phyloP scores from a whole-genome alignment of 2,329 filamentous ascomycete genomes.

The Trichoderma aggressivum region DNA sequence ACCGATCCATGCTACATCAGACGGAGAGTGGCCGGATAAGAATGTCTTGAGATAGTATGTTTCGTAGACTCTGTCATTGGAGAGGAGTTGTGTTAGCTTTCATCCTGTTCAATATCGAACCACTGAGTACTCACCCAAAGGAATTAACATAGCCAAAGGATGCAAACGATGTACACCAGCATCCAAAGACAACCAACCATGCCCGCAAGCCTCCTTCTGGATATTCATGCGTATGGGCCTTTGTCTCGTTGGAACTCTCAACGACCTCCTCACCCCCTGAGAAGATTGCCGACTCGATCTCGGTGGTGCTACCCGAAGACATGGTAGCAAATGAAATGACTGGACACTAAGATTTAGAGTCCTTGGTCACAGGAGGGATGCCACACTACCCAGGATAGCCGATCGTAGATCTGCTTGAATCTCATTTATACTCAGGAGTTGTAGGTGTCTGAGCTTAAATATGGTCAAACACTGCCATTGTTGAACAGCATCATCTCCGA shows the following conservation, averaged over 20 bases:
- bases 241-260: not conserved
- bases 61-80: conserved; percentile 4
- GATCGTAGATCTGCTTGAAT: not conserved
- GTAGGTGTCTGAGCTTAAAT: not conserved
- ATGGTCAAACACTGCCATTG: not conserved
- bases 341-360: not conserved
- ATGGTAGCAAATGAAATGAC: not conserved
- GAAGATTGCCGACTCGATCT: conserved; percentile 10
- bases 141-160: conserved; percentile 6
- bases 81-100: not conserved
- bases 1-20: conserved; percentile 6
- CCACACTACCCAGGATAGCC: not conserved
- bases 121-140: not conserved
- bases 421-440: not conserved
- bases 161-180: conserved; percentile 3
- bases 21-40: not conserved
- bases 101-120: not conserved
- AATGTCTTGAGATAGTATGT: conserved; percentile 2
- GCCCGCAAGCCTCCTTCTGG: not conserved
- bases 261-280: not conserved
- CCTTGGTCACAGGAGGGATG: not conserved
- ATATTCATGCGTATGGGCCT: not conserved
- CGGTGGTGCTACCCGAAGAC: conserved; percentile 2
- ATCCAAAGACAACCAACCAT: conserved; percentile 7
- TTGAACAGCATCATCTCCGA: not conserved